A percentile compares a stretch with the other conserved stretches of the same genome.
Conservation (phyloP, 208 protist species). For the Strigomonas culicis region DNA sequence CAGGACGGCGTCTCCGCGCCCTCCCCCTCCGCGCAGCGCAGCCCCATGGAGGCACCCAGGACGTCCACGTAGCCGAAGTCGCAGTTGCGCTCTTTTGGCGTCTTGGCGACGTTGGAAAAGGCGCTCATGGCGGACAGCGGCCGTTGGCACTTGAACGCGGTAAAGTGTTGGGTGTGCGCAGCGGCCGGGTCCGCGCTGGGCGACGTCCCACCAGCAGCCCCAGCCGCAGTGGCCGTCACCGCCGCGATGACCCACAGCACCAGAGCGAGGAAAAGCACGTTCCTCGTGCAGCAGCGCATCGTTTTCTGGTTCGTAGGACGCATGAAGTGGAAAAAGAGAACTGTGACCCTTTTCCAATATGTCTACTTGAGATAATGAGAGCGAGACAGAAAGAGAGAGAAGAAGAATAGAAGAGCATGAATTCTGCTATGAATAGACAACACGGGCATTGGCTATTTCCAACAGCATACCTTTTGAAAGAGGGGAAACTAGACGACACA, state of each 20-base stretch:
- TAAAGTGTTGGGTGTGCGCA: neutral
- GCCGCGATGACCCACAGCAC: too few relatives aligned
- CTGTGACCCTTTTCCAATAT: neutral
- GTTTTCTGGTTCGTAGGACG: neutral
- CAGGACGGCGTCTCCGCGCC: neutral
- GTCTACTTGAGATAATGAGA: neutral
- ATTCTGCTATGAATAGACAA: too few relatives aligned
- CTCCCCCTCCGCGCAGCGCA: neutral
- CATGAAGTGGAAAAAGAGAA: neutral
- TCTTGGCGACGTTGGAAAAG: constrained; percentile 32
- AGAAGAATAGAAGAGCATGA: neutral
- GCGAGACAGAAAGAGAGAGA: neutral
- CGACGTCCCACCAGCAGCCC: neutral
- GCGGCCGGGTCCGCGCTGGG: neutral
- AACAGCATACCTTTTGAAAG: too few relatives aligned
- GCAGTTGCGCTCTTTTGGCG: constrained; percentile 35
- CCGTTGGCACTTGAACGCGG: constrained; percentile 47
- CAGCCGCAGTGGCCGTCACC: neutral
- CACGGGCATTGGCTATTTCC: too few relatives aligned
- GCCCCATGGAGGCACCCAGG: constrained; percentile 15
- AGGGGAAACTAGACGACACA: too few relatives aligned
- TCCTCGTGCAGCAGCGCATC: neutral
- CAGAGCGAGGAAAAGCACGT: neutral
- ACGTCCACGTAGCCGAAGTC: constrained; percentile 56
- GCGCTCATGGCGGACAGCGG: constrained; percentile 41